Evolutionary conservation across 2,329 filamentous ascomycete genomes (phyloP).

Genomic region (Colletotrichum sp.): DNA sequence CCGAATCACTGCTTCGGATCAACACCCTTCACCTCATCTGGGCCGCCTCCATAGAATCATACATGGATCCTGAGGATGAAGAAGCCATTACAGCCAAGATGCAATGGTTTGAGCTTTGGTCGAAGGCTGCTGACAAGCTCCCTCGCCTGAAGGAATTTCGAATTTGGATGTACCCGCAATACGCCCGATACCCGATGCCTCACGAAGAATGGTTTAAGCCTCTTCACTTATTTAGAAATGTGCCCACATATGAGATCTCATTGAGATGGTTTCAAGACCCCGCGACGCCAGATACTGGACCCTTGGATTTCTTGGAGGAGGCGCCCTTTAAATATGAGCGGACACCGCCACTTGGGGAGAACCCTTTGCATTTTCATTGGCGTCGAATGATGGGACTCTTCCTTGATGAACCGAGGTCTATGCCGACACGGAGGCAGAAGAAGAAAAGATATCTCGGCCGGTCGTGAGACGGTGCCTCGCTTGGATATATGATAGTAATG

Average conservation of each 20-base stretch:
- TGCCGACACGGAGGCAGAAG: neutral
- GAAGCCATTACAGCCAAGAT: neutral
- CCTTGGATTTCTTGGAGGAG: neutral
- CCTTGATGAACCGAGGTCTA: neutral
- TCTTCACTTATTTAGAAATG: constrained; percentile 3
- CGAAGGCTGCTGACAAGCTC: neutral
- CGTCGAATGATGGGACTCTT: neutral
- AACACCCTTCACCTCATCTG: neutral
- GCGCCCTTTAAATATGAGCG: constrained; percentile 6
- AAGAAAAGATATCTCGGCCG: neutral
- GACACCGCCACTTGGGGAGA: neutral
- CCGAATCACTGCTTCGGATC: neutral
- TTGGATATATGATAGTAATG: neutral
- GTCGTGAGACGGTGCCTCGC: neutral
- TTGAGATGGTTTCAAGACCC: constrained; percentile 9
- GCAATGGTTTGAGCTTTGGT: neutral
- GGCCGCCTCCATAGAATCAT: constrained; percentile 4
- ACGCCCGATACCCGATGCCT: constrained; percentile 8
- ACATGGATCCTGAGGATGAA: neutral
- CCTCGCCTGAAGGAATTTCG: neutral
- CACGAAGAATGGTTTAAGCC: constrained; percentile 9
- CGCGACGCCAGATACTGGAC: neutral
- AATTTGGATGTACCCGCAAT: constrained; percentile 8
- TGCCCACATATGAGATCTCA: neutral
- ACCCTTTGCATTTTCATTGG: constrained; percentile 9